Percentiles rank a stretch among this genome's conserved stretches.
Evolutionary conservation across 768 basidiomycete genomes (phyloP).

Genomic region (Suillus subalutaceus): DNA sequence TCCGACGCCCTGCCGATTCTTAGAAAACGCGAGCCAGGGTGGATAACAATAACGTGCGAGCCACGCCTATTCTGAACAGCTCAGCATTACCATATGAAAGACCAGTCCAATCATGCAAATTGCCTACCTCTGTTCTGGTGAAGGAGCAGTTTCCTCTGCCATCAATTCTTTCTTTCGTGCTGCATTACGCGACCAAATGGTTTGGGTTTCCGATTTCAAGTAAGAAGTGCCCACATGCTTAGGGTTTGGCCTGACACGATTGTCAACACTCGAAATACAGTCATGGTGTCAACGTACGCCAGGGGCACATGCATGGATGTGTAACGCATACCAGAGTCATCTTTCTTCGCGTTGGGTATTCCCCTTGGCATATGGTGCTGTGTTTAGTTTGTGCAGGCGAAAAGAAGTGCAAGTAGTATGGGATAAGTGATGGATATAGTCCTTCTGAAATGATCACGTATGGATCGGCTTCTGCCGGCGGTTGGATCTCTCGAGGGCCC

Average conservation of each 20-base stretch:
- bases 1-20: constrained; percentile 80
- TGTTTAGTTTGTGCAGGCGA: not conserved
- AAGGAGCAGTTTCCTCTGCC: constrained; percentile 40
- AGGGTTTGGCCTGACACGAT: constrained; percentile 62
- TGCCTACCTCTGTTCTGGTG: constrained; percentile 51
- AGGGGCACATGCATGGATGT: constrained; percentile 82
- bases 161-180: constrained; percentile 51
- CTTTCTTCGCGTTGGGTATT: constrained; percentile 76
- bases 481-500: not conserved
- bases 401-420: not conserved
- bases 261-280: constrained; percentile 15
- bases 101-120: constrained; percentile 12
- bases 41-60: constrained; percentile 77
- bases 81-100: constrained; percentile 30
- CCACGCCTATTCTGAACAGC: constrained; percentile 57
- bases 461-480: constrained; percentile 6
- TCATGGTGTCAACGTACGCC: constrained; percentile 47
- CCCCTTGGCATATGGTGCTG: constrained; percentile 69
- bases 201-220: constrained; percentile 75
- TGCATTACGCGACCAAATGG: constrained; percentile 72
- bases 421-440: not conserved
- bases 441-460: not conserved
- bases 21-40: constrained; percentile 74
- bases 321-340: constrained; percentile 82
- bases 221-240: constrained; percentile 81